Base-by-base conservation (phyloP, 106 monocot genomes). In the Apostasia shenzhenica region DNA sequence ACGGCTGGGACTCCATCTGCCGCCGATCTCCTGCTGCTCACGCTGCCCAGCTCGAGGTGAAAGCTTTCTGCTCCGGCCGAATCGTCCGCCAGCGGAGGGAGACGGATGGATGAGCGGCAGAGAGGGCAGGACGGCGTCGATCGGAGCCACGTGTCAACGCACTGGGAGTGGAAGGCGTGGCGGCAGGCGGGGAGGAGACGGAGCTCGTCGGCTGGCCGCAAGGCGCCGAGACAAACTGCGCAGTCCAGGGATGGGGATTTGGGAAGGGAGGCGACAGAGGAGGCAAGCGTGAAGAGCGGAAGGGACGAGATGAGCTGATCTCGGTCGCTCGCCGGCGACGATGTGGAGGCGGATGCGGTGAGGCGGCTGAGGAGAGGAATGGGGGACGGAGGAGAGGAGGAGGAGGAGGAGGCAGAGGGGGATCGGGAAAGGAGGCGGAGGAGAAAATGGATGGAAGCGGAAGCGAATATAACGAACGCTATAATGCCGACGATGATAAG, bases 61-160 rank as follows among this genome's bases (percentile, higher is more conserved):
- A 95, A 88, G 82, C 88, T 88, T 5, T 69, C 72, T 10, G 81
- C 76, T 14, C 64, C 55, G 42, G 65, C 26, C 26, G 62, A 4
- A 63, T 63, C 62, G 62, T 3, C 0, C n/a, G 45, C 44, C 62
- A 45, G 45, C 11, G 56, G 14, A 1, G 69, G 55, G 52, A 76
- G 71, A 14, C 46, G 2, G 75, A 99, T 59, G 66, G 86, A 60
- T 38, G 86, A 52, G 54, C 92, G 84, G 81, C 97, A 99, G 73
- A 99, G 97, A 37, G 97, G 97, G 69, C 97, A 99, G 5, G 90
- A 87, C 4, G 81, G 81, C 4, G 83, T 90, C 76, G 87, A 83
- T 47, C 72, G 67, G 73, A 99, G 83, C 97, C 97, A 99, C n/a
- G 82, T 78, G 83, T 92, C 97, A 73, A 99, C 74, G 89, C 97